These are phyloP conservation scores for Boletus fagicola DNA, from an alignment of 768 basidiomycete species.

Conservation along the genomic window DNA sequence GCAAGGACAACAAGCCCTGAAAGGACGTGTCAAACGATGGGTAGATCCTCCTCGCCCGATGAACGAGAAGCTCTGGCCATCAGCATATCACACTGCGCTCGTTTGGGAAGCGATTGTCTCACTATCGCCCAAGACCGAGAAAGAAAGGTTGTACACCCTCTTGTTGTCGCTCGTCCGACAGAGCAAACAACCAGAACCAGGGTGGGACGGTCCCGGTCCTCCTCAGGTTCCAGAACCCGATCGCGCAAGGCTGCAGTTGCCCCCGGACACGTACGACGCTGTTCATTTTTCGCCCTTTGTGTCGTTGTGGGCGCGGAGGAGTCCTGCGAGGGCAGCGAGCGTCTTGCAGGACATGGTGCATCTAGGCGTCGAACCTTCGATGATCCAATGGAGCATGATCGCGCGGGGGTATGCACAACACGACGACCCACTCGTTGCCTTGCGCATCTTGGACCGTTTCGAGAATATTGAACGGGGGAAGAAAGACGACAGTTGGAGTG, in stretches of 20 bases:
- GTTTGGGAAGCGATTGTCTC: conserved; percentile 35
- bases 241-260: conserved; percentile 16
- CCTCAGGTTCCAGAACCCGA: not conserved
- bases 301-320: conserved; percentile 34
- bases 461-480: conserved; percentile 27
- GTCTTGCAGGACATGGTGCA: conserved; percentile 54
- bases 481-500: not conserved
- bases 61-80: conserved; percentile 33
- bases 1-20: conserved; percentile 6
- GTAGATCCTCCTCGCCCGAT: not conserved
- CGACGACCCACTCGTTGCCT: conserved; percentile 36
- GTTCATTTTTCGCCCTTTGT: conserved; percentile 57
- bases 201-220: not conserved
- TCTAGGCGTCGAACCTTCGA: conserved; percentile 44
- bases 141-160: conserved; percentile 43
- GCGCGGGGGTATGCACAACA: conserved; percentile 44
- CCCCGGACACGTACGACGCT: conserved; percentile 32
- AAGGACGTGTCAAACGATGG: not conserved
- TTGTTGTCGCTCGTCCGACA: conserved; percentile 33
- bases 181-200: not conserved
- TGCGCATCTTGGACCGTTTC: conserved; percentile 43
- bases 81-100: conserved; percentile 33
- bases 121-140: conserved; percentile 16
- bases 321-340: conserved; percentile 32
- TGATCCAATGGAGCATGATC: conserved; percentile 50